A percentile compares a stretch with the other conserved stretches of the same genome.
These are phyloP conservation scores for Phytophthora kernoviae DNA, from an alignment of 352 stramenopile species.

Conservation along the genomic window DNA sequence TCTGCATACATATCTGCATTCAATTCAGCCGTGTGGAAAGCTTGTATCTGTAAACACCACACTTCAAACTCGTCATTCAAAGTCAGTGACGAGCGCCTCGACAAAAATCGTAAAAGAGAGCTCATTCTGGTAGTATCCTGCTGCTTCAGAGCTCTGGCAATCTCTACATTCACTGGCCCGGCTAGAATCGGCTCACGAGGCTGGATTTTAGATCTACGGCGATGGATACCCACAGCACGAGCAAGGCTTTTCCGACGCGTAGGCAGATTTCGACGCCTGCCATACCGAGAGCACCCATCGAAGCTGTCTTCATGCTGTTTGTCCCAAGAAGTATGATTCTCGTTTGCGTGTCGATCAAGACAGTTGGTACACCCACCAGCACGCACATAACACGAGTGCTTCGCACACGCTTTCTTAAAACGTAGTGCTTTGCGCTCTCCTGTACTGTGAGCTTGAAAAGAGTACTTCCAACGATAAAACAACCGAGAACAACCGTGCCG, in stretches of 20 bases:
- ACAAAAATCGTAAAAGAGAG: too few species aligned
- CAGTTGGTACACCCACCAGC: conserved; percentile 36
- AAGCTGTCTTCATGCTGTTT: conserved; percentile 15
- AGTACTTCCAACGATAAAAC: conserved; percentile 27
- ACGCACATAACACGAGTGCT: conserved; percentile 41
- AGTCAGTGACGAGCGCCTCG: background rate
- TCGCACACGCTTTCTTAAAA: conserved; percentile 28
- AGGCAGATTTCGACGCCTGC: conserved; percentile 35
- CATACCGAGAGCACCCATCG: conserved; percentile 33
- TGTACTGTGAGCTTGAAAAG: conserved; percentile 41
- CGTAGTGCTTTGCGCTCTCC: conserved; percentile 31
- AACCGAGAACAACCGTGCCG: conserved; percentile 2
- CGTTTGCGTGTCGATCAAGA: conserved; percentile 48
- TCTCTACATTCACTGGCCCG: too few species aligned
- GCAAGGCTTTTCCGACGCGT: conserved; percentile 23
- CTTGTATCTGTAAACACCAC: conserved; percentile 14
- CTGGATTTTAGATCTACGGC: conserved; percentile 5
- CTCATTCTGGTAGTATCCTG: background rate
- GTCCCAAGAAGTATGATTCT: conserved; percentile 40
- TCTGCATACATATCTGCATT: conserved; percentile 40
- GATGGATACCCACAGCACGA: conserved; percentile 20
- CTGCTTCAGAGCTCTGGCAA: background rate
- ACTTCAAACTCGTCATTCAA: conserved; percentile 16
- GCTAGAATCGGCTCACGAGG: too few species aligned
- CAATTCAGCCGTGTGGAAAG: conserved; percentile 21